These are phyloP conservation scores for Hagleromyces aurorensis DNA, from an alignment of 805 yeast species.

Conservation along the genomic window DNA sequence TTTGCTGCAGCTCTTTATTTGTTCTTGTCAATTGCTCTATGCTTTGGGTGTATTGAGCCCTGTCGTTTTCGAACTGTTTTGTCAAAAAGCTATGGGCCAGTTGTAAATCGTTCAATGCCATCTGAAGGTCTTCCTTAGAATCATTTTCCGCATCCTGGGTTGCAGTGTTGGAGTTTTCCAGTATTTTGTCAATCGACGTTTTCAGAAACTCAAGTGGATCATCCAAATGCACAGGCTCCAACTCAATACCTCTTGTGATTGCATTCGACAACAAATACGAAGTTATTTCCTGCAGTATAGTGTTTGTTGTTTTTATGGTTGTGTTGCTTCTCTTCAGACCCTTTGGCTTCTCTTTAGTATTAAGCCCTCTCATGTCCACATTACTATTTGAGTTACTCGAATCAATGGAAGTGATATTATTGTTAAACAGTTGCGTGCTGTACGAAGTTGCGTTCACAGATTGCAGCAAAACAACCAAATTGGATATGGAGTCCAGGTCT, in stretches of 20 bases:
- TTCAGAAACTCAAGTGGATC: conserved; percentile 25
- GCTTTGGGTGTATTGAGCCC: conserved; percentile 44
- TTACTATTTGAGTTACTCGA: neutral
- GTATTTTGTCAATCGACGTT: conserved; percentile 21
- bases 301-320: conserved; percentile 4
- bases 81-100: conserved; percentile 64
- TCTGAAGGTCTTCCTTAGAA: conserved; percentile 32
- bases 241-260: conserved; percentile 23
- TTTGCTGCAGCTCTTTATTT: conserved; percentile 43
- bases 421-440: conserved; percentile 8
- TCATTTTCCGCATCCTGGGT: neutral
- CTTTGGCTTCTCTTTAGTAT: too few species aligned
- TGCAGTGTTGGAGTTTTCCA: conserved; percentile 5
- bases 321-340: conserved; percentile 6
- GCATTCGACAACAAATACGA: conserved; percentile 26
- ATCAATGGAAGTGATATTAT: neutral
- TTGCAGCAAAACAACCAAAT: conserved; percentile 13
- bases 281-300: conserved; percentile 22
- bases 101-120: conserved; percentile 61
- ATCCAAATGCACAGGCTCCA: conserved; percentile 18
- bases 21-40: conserved; percentile 48
- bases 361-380: too few species aligned
- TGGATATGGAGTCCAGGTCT: conserved; percentile 8
- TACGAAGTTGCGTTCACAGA: conserved; percentile 17
- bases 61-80: conserved; percentile 59